Evolutionary conservation across 257 asterid genomes (phyloP).

Genomic region (Solanum appendiculatum): DNA sequence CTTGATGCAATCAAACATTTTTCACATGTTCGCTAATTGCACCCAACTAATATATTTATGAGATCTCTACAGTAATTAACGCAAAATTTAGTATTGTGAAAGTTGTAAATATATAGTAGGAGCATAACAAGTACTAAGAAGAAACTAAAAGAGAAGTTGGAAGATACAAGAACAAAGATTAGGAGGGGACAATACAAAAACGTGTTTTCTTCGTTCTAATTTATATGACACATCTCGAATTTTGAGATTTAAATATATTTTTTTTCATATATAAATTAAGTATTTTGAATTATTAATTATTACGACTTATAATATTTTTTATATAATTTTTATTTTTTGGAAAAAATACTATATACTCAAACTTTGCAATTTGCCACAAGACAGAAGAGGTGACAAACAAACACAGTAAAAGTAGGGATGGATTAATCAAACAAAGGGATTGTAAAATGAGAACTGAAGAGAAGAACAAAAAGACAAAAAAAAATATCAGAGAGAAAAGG

Average conservation of each 20-base stretch:
- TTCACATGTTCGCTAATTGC: background rate
- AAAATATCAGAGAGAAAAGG: background rate
- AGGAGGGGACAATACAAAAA: background rate
- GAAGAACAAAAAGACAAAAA: background rate
- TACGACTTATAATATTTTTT: no score
- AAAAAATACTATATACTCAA: no score
- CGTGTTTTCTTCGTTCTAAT: fast-evolving
- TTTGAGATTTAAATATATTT: background rate
- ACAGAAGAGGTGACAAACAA: background rate
- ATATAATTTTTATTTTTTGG: no score
- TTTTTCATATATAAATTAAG: background rate
- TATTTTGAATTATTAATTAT: background rate
- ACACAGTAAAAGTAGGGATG: background rate
- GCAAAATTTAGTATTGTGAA: background rate
- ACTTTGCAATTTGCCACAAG: no score
- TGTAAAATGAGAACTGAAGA: background rate
- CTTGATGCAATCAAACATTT: background rate
- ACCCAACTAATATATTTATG: background rate
- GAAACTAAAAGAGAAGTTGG: background rate
- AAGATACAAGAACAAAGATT: background rate
- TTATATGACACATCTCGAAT: background rate
- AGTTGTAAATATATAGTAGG: background rate
- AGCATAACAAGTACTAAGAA: background rate
- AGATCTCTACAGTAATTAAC: background rate
- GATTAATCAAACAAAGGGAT: background rate